Evolutionary conservation across 352 stramenopile genomes (phyloP).

Genomic region (Pythium coloratum): DNA sequence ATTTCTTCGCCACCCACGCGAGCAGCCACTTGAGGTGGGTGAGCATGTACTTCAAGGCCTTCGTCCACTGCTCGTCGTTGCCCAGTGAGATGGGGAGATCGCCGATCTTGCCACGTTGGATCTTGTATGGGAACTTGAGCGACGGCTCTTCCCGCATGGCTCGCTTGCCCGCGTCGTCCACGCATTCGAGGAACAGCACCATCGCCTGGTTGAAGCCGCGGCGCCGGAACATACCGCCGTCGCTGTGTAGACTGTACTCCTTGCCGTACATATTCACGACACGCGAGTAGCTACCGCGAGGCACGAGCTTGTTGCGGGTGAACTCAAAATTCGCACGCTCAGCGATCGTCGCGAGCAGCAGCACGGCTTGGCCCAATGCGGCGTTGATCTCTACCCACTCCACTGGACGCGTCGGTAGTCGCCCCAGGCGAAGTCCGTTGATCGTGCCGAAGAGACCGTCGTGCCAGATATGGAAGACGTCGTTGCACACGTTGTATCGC

Average conservation of each 20-base stretch:
- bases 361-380: slow-evolving; percentile 78
- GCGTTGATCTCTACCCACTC: slow-evolving; percentile 92
- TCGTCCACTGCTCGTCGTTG: slow-evolving; percentile 92
- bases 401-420: slow-evolving; percentile 76
- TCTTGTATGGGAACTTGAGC: slow-evolving; percentile 90
- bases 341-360: slow-evolving; percentile 83
- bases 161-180: slow-evolving; percentile 82
- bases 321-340: slow-evolving; percentile 84
- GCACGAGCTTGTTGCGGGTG: slow-evolving; percentile 77
- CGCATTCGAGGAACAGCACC: slow-evolving; percentile 88
- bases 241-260: slow-evolving; percentile 78
- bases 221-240: slow-evolving; percentile 85
- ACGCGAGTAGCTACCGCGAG: slow-evolving; percentile 84
- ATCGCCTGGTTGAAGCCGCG: slow-evolving; percentile 92
- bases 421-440: slow-evolving; percentile 83
- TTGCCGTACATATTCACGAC: slow-evolving; percentile 85
- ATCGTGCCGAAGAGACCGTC: slow-evolving; percentile 89
- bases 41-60: slow-evolving; percentile 80
- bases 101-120: slow-evolving; percentile 89
- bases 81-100: slow-evolving; percentile 84
- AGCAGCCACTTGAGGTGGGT: slow-evolving; percentile 91
- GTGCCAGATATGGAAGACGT: slow-evolving; percentile 92
- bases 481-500: slow-evolving; percentile 89
- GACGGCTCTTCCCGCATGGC: slow-evolving; percentile 88
- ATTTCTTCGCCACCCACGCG: slow-evolving; percentile 90